Evolutionary conservation across 257 asterid species (phyloP), one percentile per base, ranked within the genome.

Genomic region (Petunia secreta): DNA sequence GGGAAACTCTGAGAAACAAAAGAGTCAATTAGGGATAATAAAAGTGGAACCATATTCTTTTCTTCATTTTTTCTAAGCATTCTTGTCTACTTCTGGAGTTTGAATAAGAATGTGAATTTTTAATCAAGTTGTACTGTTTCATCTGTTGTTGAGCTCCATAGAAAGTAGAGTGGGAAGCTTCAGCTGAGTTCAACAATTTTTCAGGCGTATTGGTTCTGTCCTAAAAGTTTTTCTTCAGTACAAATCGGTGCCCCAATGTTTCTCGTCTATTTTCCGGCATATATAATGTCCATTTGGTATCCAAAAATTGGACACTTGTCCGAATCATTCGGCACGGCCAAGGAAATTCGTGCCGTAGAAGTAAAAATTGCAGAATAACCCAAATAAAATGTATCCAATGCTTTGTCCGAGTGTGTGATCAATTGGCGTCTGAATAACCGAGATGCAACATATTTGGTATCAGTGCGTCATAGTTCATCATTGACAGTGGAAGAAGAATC

Each of bases 291-390:
- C 10, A 48, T 71, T 34, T 48, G 60, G 25, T 16, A 71, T 71
- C 36, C 41, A 46, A 71, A 34, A 71, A 71, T 71, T 25, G 44
- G 60, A 71, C 44, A 71, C 59, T 71, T 48, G 34, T 71, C 60
- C 43, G 5, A 46, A 48, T 43, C 59, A 52, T 46, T 71, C 5
- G 25, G 44, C 77, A 5, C 6, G 5, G 16, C 13, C 60, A 48
- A 71, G 25, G 34, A 34, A 15, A 50, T 1, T 2, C 6, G 1
- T 2, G 46, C 77, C 60, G 2, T 9, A 6, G 2, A 48, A 34
- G 3, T 25, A 48, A 34, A 48, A 41, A 50, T 9, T 48, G 44
- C 62, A 71, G 77, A 25, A 71, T 4, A 71, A 34, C 25, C 77
- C 46, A 69, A 25, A 46, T 46, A 4, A 46, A 68, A 68, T 44